Base-by-base conservation (phyloP, 192 early-diverging fungal species). In the Coemansia sp. region DNA sequence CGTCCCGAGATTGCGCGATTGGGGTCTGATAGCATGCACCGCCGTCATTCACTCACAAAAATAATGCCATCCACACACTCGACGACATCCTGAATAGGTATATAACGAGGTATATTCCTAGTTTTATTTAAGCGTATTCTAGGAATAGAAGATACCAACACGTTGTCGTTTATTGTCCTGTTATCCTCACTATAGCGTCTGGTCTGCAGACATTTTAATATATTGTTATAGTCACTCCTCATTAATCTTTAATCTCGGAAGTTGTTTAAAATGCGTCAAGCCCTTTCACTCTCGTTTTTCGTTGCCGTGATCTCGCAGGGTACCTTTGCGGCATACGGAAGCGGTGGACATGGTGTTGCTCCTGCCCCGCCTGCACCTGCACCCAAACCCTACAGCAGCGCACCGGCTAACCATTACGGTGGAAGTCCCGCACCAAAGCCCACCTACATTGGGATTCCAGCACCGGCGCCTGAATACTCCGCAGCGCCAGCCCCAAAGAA, bases 241-340 rank as follows among this genome's bases (percentile, higher is more conserved):
- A 10, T 9, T 52, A 52, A 52, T 52, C 49, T 11, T 13, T 25
- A 52, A 25, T 52, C 23, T 14, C 10, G 29, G 1, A 29, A 52
- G 49, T 25, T 23, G 9, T 11, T 20, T 9, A 23, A 25, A 52
- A 52, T 69, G 67, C 63, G 67, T 42, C 63, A 71, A 40, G 65
- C 52, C 7, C 61, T 76, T 19, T 62, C 69, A 2, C 43, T 76
- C 52, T 76, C 74, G 19, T 53, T 76, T 15, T 61, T 76, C 17
- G 33, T 67, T 53, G 74, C 69, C 11, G 69, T 50, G 33, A 34
- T 73, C 19, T 56, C 71, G 49, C 66, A 67, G 36, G 49, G 40
- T 48, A 22, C 66, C 2, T 50, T 71, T 50, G 70, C 63, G 6
- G 46, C 42, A 32, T 49, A 58, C 49, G 25, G 38, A 4, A 25